Evolutionary conservation across 139 green algal genomes (phyloP).

Genomic region (Chlamydomonas sphaeroides): DNA sequence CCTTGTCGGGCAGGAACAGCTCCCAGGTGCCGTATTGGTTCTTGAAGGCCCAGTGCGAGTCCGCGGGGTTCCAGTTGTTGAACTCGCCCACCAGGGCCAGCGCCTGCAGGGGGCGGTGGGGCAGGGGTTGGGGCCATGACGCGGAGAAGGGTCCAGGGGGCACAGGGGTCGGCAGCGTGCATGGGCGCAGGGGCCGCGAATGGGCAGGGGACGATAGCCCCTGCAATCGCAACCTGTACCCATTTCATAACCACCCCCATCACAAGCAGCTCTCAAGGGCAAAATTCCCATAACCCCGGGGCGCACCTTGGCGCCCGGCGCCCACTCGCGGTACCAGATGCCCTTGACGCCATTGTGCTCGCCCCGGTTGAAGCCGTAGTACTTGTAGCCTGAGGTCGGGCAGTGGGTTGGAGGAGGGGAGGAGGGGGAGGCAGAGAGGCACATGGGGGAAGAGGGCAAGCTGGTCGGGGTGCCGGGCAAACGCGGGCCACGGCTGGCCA

Average conservation of each 20-base stretch:
- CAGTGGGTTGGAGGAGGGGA: neutral
- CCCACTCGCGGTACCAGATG: conserved; percentile 93
- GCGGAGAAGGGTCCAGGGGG: too few species aligned
- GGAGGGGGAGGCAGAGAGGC: neutral
- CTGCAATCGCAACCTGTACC: too few species aligned
- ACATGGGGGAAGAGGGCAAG: neutral
- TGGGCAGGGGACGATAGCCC: too few species aligned
- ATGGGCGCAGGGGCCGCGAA: too few species aligned
- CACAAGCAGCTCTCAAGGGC: too few species aligned
- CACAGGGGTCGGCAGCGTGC: too few species aligned
- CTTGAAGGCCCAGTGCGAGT: conserved; percentile 88
- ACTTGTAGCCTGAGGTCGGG: conserved; percentile 78
- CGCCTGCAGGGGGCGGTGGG: conserved; percentile 48
- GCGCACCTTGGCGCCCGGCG: conserved; percentile 77
- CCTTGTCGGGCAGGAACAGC: conserved; percentile 89
- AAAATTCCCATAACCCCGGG: too few species aligned
- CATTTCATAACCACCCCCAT: too few species aligned
- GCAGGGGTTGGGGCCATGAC: neutral
- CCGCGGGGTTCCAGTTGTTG: conserved; percentile 90
- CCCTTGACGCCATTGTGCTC: conserved; percentile 78
- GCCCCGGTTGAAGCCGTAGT: conserved; percentile 90
- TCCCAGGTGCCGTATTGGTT: conserved; percentile 90
- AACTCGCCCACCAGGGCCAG: conserved; percentile 94
- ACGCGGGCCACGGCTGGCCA: too few species aligned
- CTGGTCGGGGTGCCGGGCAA: too few species aligned